Conservation (phyloP, 306 rosid genomes). For the Casuarina equisetifolia region DNA sequence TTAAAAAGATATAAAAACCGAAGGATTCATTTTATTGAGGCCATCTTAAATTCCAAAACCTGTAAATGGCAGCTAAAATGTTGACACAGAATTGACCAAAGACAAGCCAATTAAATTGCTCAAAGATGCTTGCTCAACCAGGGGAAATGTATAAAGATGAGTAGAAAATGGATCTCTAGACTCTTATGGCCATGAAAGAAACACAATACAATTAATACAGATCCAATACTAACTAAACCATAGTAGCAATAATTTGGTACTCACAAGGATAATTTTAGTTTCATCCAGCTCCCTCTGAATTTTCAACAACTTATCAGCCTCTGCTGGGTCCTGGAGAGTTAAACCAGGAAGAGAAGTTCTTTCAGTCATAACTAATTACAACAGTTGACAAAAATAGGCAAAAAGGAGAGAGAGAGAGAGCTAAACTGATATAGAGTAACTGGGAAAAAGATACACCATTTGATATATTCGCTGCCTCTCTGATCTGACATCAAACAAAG, state of each 20-base stretch:
- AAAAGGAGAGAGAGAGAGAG: too few species aligned
- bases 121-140: not conserved
- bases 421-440: too few species aligned
- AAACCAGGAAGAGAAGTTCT: not conserved
- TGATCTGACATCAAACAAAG: constrained; percentile 20
- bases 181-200: not conserved
- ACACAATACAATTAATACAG: constrained; percentile 7
- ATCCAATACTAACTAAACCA: not conserved
- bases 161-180: not conserved
- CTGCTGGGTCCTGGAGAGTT: constrained; percentile 82
- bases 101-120: not conserved
- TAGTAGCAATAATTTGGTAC: constrained; percentile 21
- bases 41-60: not conserved
- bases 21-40: too few species aligned
- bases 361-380: not conserved
- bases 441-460: constrained; percentile 2
- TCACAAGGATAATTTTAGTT: constrained; percentile 96
- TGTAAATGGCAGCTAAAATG: not conserved
- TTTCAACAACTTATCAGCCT: constrained; percentile 93
- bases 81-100: not conserved
- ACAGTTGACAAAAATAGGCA: not conserved
- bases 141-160: not conserved
- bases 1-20: too few species aligned
- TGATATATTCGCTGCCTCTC: constrained; percentile 1
- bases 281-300: constrained; percentile 97